These are phyloP conservation scores for Quercus glauca DNA, from an alignment of 306 rosid genomes.

Conservation along the genomic window DNA sequence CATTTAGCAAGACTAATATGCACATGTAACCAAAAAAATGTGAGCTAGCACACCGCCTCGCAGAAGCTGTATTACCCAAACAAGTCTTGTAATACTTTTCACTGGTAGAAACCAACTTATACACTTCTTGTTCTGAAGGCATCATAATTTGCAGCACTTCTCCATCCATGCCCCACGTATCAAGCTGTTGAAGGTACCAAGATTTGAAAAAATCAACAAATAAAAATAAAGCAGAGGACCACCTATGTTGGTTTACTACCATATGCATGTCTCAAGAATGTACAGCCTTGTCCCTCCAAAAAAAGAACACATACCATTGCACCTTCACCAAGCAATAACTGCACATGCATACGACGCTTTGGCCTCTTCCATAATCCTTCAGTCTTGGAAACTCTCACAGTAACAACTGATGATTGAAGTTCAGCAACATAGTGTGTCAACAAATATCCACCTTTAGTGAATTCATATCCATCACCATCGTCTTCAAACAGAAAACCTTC, in stretches of 20 bases:
- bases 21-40: not conserved
- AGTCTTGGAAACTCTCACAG: conserved; percentile 54
- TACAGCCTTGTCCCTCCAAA: conserved; percentile 11
- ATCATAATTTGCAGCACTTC: conserved; percentile 58
- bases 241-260: not conserved
- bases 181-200: conserved; percentile 51
- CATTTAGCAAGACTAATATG: not conserved
- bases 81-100: conserved; percentile 49
- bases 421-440: conserved; percentile 79
- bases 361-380: conserved; percentile 90
- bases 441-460: conserved; percentile 67
- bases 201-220: not conserved
- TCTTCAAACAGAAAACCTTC: conserved; percentile 87
- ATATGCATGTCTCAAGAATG: conserved; percentile 8
- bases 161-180: conserved; percentile 78
- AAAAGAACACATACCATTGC: conserved; percentile 62
- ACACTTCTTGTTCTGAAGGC: conserved; percentile 70
- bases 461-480: conserved; percentile 91
- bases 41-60: not conserved
- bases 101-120: conserved; percentile 55
- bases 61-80: conserved; percentile 45
- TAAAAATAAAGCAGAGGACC: not conserved
- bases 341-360: conserved; percentile 64
- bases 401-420: conserved; percentile 57
- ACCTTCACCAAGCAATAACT: conserved; percentile 77